A percentile compares a stretch with the other conserved stretches of the same genome.
These are phyloP conservation scores for Aspergillus leporis DNA, from an alignment of 495 filamentous ascomycete species.

Conservation along the genomic window DNA sequence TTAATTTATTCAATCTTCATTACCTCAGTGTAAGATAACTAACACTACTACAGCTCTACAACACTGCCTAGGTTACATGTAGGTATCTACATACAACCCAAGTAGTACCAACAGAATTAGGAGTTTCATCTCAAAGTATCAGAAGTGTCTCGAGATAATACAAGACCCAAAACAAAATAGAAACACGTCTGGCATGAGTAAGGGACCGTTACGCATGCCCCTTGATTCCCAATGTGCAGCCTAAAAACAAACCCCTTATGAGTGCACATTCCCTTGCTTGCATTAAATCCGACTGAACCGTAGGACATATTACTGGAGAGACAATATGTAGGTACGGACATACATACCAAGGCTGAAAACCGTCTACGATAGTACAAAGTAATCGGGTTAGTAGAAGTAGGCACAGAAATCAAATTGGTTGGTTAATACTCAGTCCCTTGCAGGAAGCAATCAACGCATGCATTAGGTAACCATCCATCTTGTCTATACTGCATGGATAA, in stretches of 20 bases:
- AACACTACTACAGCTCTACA: background rate
- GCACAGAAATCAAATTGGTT: background rate
- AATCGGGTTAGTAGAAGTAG: too few relatives aligned
- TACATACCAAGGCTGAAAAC: background rate
- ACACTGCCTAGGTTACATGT: background rate
- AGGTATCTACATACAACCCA: background rate
- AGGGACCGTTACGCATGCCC: background rate
- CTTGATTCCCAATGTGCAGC: background rate
- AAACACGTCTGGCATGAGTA: constrained; percentile 12
- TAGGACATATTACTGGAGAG: background rate
- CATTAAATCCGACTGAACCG: constrained; percentile 1
- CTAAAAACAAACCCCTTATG: background rate
- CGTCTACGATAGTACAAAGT: background rate
- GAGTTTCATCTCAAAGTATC: background rate
- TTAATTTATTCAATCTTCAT: background rate
- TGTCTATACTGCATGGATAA: background rate
- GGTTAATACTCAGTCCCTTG: background rate
- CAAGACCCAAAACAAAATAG: background rate
- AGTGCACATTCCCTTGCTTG: background rate
- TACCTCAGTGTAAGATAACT: background rate
- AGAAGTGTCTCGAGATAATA: background rate
- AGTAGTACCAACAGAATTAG: background rate
- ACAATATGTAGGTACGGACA: background rate
- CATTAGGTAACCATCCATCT: background rate
- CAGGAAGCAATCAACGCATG: background rate